Percentiles rank a stretch among this genome's conserved stretches.
Evolutionary conservation across 2,329 filamentous ascomycete genomes (phyloP).

Genomic region (Gaeumannomyces tritici): DNA sequence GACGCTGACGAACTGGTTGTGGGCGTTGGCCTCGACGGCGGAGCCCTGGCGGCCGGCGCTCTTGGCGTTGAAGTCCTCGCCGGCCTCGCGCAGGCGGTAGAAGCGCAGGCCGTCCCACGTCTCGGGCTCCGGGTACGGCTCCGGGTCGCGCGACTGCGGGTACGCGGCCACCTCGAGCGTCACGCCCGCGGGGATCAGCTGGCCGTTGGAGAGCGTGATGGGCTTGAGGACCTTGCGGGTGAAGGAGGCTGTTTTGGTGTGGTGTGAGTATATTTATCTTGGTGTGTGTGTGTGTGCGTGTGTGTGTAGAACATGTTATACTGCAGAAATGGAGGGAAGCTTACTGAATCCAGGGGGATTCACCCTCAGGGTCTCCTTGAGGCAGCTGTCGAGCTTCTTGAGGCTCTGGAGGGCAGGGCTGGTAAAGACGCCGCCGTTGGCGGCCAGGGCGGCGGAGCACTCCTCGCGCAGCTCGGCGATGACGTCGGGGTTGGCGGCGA

Average conservation of each 20-base stretch:
- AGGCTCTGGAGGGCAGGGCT: conserved; percentile 14
- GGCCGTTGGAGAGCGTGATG: conserved; percentile 44
- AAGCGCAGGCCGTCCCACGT: conserved; percentile 29
- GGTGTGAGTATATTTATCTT: not conserved
- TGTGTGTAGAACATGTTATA: no score
- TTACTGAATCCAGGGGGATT: not conserved
- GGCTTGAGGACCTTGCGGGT: conserved; percentile 37
- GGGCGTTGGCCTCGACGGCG: conserved; percentile 17
- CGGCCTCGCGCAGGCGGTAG: conserved; percentile 21
- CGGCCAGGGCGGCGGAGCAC: conserved; percentile 26
- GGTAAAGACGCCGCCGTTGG: conserved; percentile 19
- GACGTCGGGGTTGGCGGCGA: conserved; percentile 39
- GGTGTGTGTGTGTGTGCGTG: no score
- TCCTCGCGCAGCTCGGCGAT: conserved; percentile 42
- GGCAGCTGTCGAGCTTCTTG: conserved; percentile 6
- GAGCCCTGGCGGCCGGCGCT: conserved; percentile 2
- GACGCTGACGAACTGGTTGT: conserved; percentile 30
- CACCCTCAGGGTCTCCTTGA: conserved; percentile 6
- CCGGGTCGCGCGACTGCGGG: conserved; percentile 25
- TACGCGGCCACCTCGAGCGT: conserved; percentile 30
- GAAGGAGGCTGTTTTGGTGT: conserved; percentile 27
- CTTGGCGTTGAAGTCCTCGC: not conserved
- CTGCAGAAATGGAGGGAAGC: no score
- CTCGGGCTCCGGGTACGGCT: conserved; percentile 23
- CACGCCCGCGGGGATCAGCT: conserved; percentile 33